Percentiles rank a stretch among this genome's conserved stretches.
These are phyloP conservation scores for Fraxinus sp. DNA, from an alignment of 305 asterid genomes.

Conservation along the genomic window DNA sequence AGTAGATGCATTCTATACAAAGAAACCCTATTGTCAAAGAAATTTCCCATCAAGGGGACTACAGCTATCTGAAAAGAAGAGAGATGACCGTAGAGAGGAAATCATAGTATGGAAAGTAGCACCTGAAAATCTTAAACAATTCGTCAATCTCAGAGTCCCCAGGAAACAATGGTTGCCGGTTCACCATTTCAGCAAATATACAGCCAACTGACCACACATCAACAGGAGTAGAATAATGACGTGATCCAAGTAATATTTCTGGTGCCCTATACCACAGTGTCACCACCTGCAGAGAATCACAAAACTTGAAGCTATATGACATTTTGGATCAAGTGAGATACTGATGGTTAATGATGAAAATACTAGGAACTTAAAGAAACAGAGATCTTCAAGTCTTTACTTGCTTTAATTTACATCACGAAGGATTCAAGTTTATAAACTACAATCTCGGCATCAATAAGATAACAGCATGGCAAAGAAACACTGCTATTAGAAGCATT, in stretches of 20 bases:
- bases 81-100: conserved; percentile 2
- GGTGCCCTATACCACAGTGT: conserved; percentile 99
- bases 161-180: conserved; percentile 72
- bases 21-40: neutral
- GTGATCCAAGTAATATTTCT: conserved; percentile 93
- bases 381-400: neutral
- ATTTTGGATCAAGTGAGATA: neutral
- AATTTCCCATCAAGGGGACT: neutral
- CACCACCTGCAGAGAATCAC: conserved; percentile 61
- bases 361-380: neutral
- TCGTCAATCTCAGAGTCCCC: conserved; percentile 99
- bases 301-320: conserved; percentile 17
- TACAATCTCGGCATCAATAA: neutral
- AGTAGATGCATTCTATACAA: neutral
- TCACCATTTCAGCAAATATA: conserved; percentile 98
- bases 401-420: neutral
- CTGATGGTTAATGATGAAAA: conserved; percentile 7
- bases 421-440: neutral
- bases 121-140: conserved; percentile 89
- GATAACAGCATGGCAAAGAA: conserved; percentile 4
- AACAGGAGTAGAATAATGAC: conserved; percentile 94
- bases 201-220: conserved; percentile 99
- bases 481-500: conserved; percentile 2
- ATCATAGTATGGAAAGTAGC: conserved; percentile 20
- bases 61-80: neutral